Evolutionary conservation across 108 stramenopile genomes (phyloP).

Genomic region (Cyclotella choctawhatcheeana): DNA sequence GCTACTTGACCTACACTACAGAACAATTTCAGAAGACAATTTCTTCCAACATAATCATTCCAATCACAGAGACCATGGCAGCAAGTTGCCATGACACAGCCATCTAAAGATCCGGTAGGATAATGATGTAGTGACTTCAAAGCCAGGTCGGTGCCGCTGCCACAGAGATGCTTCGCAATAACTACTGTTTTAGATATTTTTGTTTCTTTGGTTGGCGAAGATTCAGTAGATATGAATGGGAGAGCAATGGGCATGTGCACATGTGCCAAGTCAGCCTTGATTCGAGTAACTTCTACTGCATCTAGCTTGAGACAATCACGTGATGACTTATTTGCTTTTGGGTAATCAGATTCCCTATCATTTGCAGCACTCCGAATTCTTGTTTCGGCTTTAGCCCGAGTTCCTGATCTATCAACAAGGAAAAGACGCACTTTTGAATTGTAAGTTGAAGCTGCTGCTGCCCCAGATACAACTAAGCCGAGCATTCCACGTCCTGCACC

Average conservation of each 20-base stretch:
- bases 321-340: slow-evolving; percentile 7
- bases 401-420: slow-evolving; percentile 79
- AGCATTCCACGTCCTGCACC: slow-evolving; percentile 88
- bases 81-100: slow-evolving; percentile 85
- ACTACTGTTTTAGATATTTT: slow-evolving; percentile 50
- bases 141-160: slow-evolving; percentile 83
- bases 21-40: slow-evolving; percentile 55
- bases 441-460: slow-evolving; percentile 44
- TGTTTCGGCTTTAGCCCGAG: slow-evolving; percentile 85
- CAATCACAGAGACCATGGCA: slow-evolving; percentile 88
- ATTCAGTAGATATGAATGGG: slow-evolving; percentile 10
- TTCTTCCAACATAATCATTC: slow-evolving; percentile 81
- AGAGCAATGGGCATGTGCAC: slow-evolving; percentile 61
- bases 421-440: slow-evolving; percentile 51
- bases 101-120: slow-evolving; percentile 41
- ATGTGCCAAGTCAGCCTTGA: slow-evolving; percentile 83
- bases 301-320: slow-evolving; percentile 40
- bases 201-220: neutral
- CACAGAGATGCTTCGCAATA: slow-evolving; percentile 85
- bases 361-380: slow-evolving; percentile 53
- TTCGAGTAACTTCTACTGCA: slow-evolving; percentile 59
- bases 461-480: slow-evolving; percentile 73
- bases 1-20: slow-evolving; percentile 37
- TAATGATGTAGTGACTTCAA: slow-evolving; percentile 62
- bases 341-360: neutral